Evolutionary conservation across 2,329 filamentous ascomycete species (phyloP).

Genomic region (Colletotrichum tabaci): DNA sequence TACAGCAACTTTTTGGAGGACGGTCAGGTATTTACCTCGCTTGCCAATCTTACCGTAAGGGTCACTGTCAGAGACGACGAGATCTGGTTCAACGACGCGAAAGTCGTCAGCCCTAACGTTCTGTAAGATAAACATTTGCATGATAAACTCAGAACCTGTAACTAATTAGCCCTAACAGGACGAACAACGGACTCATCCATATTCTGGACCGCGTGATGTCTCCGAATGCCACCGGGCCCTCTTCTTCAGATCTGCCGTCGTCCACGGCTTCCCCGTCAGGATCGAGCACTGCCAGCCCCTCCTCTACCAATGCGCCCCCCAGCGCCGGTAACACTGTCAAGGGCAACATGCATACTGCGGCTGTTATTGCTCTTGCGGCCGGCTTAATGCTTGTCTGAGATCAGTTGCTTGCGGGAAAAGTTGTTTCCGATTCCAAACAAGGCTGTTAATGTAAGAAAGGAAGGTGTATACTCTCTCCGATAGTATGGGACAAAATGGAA

Average conservation of each 20-base stretch:
- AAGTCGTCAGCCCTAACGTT: conserved; percentile 46
- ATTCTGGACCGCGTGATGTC: conserved; percentile 46
- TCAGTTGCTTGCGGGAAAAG: no score
- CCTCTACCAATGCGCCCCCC: conserved; percentile 9
- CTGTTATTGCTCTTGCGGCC: conserved; percentile 30
- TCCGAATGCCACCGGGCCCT: conserved; percentile 19
- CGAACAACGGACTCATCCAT: conserved; percentile 47
- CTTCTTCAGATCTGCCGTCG: conserved; percentile 8
- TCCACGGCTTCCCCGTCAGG: conserved; percentile 13
- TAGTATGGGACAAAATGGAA: not conserved
- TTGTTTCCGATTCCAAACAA: no score
- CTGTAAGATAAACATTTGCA: conserved; percentile 27
- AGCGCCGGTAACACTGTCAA: conserved; percentile 16
- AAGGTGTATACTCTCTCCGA: not conserved
- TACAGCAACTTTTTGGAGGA: conserved; percentile 44
- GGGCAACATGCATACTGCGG: conserved; percentile 14
- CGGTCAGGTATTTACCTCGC: conserved; percentile 42
- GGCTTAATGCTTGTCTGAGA: conserved; percentile 18
- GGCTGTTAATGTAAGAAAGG: not conserved
- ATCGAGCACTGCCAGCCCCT: conserved; percentile 3
- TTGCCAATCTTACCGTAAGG: conserved; percentile 38
- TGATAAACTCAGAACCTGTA: not conserved
- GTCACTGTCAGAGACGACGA: conserved; percentile 44
- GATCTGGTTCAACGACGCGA: conserved; percentile 47
- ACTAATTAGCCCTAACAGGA: conserved; percentile 25